phyloP scores from a whole-genome alignment of 2,329 filamentous ascomycete genomes.

The Fusarium mundagurra region DNA sequence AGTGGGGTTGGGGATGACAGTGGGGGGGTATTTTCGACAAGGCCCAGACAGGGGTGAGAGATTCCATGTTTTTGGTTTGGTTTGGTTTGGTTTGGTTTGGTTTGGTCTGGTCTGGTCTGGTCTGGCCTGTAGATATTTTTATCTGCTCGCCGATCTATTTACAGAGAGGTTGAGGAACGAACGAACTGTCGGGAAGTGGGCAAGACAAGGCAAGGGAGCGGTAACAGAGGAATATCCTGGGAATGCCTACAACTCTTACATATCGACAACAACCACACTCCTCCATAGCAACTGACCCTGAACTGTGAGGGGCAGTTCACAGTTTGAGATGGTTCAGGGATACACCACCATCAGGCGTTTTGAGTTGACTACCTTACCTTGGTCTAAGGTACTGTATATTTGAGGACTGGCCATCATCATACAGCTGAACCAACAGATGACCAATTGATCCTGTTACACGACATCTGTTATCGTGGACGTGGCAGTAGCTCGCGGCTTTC shows the following conservation, averaged over 20 bases:
- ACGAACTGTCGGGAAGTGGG: background rate
- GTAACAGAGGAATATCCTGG: background rate
- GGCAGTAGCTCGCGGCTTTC: conserved; percentile 10
- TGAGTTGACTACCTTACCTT: conserved; percentile 28
- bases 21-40: conserved; percentile 30
- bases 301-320: background rate
- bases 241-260: background rate
- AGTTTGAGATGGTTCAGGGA: conserved; percentile 34
- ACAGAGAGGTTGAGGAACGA: background rate
- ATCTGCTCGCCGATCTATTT: background rate
- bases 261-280: background rate
- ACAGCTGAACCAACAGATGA: conserved; percentile 9
- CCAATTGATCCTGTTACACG: conserved; percentile 15
- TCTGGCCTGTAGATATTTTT: background rate
- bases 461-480: conserved; percentile 20
- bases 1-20: conserved; percentile 41
- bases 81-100: background rate
- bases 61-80: conserved; percentile 4
- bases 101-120: background rate
- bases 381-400: background rate
- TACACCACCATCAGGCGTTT: conserved; percentile 40
- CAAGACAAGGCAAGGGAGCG: background rate
- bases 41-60: conserved; percentile 5
- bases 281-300: conserved; percentile 8
- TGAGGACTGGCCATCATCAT: background rate